Base-by-base conservation (phyloP, 2,329 filamentous ascomycete species). In the Beauveria brongniartii region DNA sequence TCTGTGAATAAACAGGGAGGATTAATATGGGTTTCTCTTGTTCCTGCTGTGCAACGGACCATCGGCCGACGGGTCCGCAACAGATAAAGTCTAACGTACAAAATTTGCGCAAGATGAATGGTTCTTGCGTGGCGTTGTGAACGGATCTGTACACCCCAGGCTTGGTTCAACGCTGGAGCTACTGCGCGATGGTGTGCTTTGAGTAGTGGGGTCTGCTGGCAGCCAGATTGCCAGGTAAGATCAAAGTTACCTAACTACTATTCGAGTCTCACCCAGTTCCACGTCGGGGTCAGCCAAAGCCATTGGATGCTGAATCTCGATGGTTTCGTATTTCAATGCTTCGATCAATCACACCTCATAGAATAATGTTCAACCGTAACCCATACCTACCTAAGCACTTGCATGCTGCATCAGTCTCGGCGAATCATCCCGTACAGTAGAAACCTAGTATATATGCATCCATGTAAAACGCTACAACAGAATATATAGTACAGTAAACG, bases 401-500 rank as follows among this genome's bases (percentile, higher is more conserved):
- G 34, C 48, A 37, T 41, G 20, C 28, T 40, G 44, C 28, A 14
- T n/a, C 18, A 50, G 34, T 28, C 18, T 3, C 14, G 16, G 14
- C 20, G 28, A 20, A n/a, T 16, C 5, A 3, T 37, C 7, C 4
- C 5, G n/a, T 14, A 18, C n/a, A 34, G 46, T 58, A 58, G 46
- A 46, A 59, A 28, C n/a, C 7, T 18, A 53, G 28, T 40, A 47
- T 59, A 12, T 54, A 59, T 59, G 40, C 56, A 59, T 59, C 24
- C 47, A 52, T 53, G 40, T 59, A 43, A 50, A 61, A 51, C 52
- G 52, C 59, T 46, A 26, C 59, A 51, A 56, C 34, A 52, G 34
- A 61, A 50, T 47, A 46, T 56, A 61, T 56, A 51, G 44, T 55
- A 61, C 53, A 56, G 30, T 52, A 52, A 5, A 56, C 18, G 46